A percentile compares a stretch with the other conserved stretches of the same genome.
These are phyloP conservation scores for Penicillium alfredii DNA, from an alignment of 495 filamentous ascomycete genomes.

Conservation along the genomic window DNA sequence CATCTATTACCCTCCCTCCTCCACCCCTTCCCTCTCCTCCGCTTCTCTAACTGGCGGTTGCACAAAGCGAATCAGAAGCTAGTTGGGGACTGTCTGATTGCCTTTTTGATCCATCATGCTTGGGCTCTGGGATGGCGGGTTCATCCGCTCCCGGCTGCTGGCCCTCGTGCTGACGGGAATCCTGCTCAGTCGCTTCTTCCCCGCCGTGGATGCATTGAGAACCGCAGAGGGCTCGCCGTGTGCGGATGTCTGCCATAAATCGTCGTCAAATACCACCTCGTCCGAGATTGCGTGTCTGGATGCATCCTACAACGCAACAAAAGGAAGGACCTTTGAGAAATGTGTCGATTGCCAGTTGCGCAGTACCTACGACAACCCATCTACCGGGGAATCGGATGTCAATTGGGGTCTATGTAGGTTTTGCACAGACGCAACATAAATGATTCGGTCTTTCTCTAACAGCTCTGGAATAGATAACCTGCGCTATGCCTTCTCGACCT, in stretches of 20 bases:
- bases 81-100: conserved; percentile 1
- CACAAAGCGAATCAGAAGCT: conserved; percentile 5
- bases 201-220: conserved; percentile 21
- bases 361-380: conserved; percentile 45
- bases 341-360: conserved; percentile 55
- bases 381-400: conserved; percentile 47
- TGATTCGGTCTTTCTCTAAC: too few species aligned
- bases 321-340: conserved; percentile 47
- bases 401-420: conserved; percentile 57
- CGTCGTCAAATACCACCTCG: conserved; percentile 40
- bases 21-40: conserved; percentile 9
- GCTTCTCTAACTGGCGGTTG: conserved; percentile 4
- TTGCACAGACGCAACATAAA: neutral
- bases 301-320: conserved; percentile 34
- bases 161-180: conserved; percentile 8
- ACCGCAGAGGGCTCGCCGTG: conserved; percentile 50
- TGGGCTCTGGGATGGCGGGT: conserved; percentile 6
- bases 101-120: conserved; percentile 11
- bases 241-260: conserved; percentile 40
- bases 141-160: conserved; percentile 6
- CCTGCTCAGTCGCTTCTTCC: conserved; percentile 16
- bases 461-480: conserved; percentile 38
- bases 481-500: conserved; percentile 42
- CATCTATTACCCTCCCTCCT: too few species aligned
- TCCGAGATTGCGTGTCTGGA: conserved; percentile 53